Percentiles rank a stretch among this genome's conserved stretches.
Evolutionary conservation across 495 filamentous ascomycete genomes (phyloP).

Genomic region (Glonium stellatum): DNA sequence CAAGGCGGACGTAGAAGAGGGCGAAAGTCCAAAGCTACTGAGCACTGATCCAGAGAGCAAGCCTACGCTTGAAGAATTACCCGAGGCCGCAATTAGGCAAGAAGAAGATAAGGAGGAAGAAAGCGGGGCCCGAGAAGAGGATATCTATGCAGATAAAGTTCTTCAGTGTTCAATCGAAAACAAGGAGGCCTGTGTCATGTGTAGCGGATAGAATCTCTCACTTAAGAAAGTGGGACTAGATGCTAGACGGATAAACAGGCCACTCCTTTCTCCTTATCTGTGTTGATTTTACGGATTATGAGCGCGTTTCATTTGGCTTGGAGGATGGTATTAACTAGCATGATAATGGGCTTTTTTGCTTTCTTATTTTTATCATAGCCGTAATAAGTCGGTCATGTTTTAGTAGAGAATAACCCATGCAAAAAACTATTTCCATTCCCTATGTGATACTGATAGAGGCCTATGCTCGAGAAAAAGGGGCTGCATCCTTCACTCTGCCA

Average conservation of each 20-base stretch:
- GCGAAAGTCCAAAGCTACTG: slow-evolving; percentile 67
- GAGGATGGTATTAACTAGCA: no score
- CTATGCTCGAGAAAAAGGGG: no score
- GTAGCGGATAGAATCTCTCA: slow-evolving; percentile 55
- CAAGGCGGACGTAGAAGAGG: slow-evolving; percentile 63
- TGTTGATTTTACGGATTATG: no score
- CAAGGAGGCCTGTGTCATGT: slow-evolving; percentile 83
- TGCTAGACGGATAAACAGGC: neutral
- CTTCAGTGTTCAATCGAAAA: slow-evolving; percentile 90
- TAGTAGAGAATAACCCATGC: no score
- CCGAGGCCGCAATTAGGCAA: slow-evolving; percentile 41
- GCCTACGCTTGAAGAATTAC: slow-evolving; percentile 51
- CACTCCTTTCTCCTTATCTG: neutral
- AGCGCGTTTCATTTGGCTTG: no score
- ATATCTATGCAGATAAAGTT: slow-evolving; percentile 90
- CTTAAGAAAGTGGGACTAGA: neutral
- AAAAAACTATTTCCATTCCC: no score
- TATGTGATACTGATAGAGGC: no score
- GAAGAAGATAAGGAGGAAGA: slow-evolving; percentile 59
- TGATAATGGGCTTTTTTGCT: no score
- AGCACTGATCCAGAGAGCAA: slow-evolving; percentile 57
- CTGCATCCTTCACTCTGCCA: no score
- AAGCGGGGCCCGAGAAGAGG: slow-evolving; percentile 64
- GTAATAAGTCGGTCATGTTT: no score
- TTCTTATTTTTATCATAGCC: no score